Percentiles rank a stretch among this genome's conserved stretches.
Conservation (phyloP, 352 stramenopile genomes). For the Pythium rhizo-oryzae region DNA sequence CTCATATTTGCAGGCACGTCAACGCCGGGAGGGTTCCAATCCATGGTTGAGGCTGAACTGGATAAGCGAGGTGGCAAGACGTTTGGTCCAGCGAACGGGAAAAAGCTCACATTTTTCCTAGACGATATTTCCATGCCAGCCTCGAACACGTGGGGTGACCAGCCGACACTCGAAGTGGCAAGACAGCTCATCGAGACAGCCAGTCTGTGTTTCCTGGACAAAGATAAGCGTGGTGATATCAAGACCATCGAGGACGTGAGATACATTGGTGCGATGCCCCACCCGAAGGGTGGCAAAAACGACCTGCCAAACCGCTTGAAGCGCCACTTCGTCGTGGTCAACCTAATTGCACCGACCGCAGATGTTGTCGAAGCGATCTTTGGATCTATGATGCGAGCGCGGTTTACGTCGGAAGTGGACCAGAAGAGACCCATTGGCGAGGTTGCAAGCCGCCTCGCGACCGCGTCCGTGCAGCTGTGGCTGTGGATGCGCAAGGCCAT, state of each 20-base stretch:
- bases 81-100: constrained; percentile 66
- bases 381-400: constrained; percentile 73
- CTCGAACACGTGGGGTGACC: constrained; percentile 74
- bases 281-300: constrained; percentile 67
- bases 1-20: constrained; percentile 90
- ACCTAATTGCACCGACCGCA: constrained; percentile 69
- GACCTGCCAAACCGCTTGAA: constrained; percentile 91
- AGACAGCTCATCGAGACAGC: constrained; percentile 75
- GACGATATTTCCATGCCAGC: constrained; percentile 77
- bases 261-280: constrained; percentile 68
- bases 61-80: constrained; percentile 85
- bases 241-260: constrained; percentile 73
- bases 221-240: constrained; percentile 82
- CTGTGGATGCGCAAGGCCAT: constrained; percentile 66
- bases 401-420: constrained; percentile 39
- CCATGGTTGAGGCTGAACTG: constrained; percentile 66
- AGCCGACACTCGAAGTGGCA: constrained; percentile 75
- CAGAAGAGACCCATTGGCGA: constrained; percentile 46
- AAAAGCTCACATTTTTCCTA: constrained; percentile 81
- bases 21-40: constrained; percentile 79
- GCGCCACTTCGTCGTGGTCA: constrained; percentile 89
- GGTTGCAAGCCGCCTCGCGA: constrained; percentile 45
- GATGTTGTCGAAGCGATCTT: constrained; percentile 90
- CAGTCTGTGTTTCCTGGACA: constrained; percentile 80
- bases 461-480: constrained; percentile 67